Evolutionary conservation across 2,329 filamentous ascomycete genomes (phyloP).

Genomic region (Fusarium temperatum): DNA sequence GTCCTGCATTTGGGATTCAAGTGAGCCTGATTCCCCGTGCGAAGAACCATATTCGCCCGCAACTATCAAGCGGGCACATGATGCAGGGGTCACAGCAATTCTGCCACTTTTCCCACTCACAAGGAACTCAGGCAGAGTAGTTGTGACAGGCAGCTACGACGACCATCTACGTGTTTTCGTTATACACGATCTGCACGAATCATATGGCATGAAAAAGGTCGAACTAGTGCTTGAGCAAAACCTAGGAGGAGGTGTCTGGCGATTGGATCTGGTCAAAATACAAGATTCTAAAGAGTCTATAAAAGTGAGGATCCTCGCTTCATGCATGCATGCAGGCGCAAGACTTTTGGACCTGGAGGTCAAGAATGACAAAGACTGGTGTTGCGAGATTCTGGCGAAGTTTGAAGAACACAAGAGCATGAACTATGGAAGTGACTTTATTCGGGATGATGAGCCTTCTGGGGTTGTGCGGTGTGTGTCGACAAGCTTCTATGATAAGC

Average conservation of each 20-base stretch:
- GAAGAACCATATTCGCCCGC: conserved; percentile 41
- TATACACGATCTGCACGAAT: conserved; percentile 53
- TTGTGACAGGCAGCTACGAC: conserved; percentile 93
- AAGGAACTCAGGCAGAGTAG: conserved; percentile 59
- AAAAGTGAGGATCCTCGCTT: conserved; percentile 71
- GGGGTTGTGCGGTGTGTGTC: conserved; percentile 63
- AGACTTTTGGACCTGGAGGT: conserved; percentile 65
- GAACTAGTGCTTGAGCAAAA: conserved; percentile 69
- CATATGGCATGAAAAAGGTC: conserved; percentile 53
- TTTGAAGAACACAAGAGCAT: conserved; percentile 93
- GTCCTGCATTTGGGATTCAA: conserved; percentile 43
- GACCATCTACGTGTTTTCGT: conserved; percentile 78
- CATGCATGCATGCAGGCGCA: conserved; percentile 92
- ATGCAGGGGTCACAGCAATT: conserved; percentile 89
- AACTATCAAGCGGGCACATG: conserved; percentile 62
- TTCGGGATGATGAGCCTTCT: conserved; percentile 47
- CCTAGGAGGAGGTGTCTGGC: conserved; percentile 87
- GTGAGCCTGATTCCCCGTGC: conserved; percentile 10
- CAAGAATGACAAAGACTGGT: conserved; percentile 57
- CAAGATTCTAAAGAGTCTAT: conserved; percentile 39
- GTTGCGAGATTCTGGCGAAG: conserved; percentile 70
- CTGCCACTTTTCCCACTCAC: conserved; percentile 67
- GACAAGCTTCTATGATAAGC: conserved; percentile 80
- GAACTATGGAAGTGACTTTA: conserved; percentile 88
- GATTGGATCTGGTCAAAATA: conserved; percentile 70